A percentile compares a stretch with the other conserved stretches of the same genome.
These are phyloP conservation scores for Vanrija sp. DNA, from an alignment of 1,284 basidiomycete species.

Conservation along the genomic window DNA sequence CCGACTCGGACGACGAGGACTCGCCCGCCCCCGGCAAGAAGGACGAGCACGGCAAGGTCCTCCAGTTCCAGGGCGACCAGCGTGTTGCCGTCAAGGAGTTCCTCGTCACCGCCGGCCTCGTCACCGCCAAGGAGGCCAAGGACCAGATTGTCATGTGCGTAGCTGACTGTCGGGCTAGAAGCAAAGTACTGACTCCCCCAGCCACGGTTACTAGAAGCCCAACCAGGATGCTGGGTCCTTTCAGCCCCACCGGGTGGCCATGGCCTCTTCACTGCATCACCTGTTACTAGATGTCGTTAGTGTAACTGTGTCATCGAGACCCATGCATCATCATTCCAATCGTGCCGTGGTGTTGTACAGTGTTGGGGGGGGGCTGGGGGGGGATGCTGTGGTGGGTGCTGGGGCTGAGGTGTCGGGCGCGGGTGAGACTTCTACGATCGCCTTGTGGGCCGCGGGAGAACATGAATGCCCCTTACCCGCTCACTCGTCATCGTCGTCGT, in stretches of 20 bases:
- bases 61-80: conserved; percentile 99
- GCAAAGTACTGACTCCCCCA: conserved; percentile 3
- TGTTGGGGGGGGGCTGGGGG: neutral
- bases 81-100: conserved; percentile 84
- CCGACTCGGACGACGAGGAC: conserved; percentile 45
- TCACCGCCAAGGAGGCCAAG: conserved; percentile 50
- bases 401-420: too few species aligned
- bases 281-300: neutral
- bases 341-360: neutral
- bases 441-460: too few species aligned
- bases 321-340: neutral
- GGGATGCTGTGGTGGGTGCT: too few species aligned
- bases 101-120: conserved; percentile 59
- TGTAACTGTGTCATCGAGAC: neutral
- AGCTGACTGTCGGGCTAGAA: neutral
- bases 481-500: conserved; percentile 23
- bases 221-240: neutral
- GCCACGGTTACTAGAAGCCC: conserved; percentile 38
- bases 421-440: too few species aligned
- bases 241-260: too few species aligned
- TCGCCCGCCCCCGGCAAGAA: conserved; percentile 59
- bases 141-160: conserved; percentile 50
- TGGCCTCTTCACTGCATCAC: conserved; percentile 1
- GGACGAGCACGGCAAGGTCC: conserved; percentile 94
- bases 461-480: neutral